Evolutionary conservation across 2,329 filamentous ascomycete species (phyloP).

Genomic region (Ilyonectria mors-panacis): DNA sequence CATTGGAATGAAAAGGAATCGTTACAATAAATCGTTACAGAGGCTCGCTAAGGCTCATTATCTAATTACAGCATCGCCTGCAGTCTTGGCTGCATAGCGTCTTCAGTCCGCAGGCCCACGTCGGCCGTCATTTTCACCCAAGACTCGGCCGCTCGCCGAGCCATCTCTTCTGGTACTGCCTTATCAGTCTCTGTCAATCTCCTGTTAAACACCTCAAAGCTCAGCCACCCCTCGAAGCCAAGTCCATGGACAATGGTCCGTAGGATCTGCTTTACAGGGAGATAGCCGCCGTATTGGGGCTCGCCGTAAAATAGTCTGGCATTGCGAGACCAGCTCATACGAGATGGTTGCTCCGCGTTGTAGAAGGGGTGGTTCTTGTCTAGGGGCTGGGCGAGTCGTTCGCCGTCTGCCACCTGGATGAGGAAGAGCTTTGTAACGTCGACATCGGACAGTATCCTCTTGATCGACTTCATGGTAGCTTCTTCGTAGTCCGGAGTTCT

Average conservation of each 20-base stretch:
- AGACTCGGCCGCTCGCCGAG: constrained; percentile 67
- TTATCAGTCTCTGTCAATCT: constrained; percentile 65
- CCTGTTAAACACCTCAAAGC: constrained; percentile 76
- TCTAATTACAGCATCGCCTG: constrained; percentile 53
- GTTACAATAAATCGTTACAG: constrained; percentile 5
- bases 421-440: constrained; percentile 80
- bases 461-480: constrained; percentile 68
- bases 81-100: constrained; percentile 45
- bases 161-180: constrained; percentile 73
- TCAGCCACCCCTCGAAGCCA: constrained; percentile 79
- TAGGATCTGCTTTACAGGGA: constrained; percentile 75
- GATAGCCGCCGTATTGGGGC: constrained; percentile 73
- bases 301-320: constrained; percentile 74
- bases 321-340: constrained; percentile 86
- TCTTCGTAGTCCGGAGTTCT: constrained; percentile 68
- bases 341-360: constrained; percentile 53
- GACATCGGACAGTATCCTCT: constrained; percentile 67
- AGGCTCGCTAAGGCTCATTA: constrained; percentile 9
- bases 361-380: constrained; percentile 61
- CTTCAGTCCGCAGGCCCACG: constrained; percentile 50
- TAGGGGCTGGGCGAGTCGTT: constrained; percentile 73
- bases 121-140: constrained; percentile 62
- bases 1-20: constrained; percentile 8
- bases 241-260: constrained; percentile 74
- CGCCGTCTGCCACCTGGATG: constrained; percentile 83